Evolutionary conservation across 169 alveolate genomes (phyloP).

Genomic region (Babesia caballi): DNA sequence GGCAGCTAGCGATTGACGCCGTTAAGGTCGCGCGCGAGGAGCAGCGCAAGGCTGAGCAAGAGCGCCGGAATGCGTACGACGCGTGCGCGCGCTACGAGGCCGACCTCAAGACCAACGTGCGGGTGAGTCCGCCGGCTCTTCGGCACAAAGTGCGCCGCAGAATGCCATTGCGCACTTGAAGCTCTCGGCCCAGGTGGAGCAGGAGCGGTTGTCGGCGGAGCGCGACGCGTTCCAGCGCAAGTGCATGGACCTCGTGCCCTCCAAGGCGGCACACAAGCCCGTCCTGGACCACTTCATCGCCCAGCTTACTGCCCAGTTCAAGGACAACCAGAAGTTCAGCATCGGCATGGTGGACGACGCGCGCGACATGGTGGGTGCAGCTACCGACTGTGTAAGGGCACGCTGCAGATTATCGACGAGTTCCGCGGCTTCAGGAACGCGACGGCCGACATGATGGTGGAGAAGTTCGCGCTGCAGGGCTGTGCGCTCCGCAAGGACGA

Average conservation of each 20-base stretch:
- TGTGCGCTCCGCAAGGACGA: slow-evolving; percentile 16
- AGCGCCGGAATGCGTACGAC: slow-evolving; percentile 45
- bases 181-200: slow-evolving; percentile 11
- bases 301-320: slow-evolving; percentile 12
- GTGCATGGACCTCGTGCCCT: slow-evolving; percentile 3
- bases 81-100: slow-evolving; percentile 52
- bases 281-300: slow-evolving; percentile 13
- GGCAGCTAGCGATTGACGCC: slow-evolving; percentile 62
- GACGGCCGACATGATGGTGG: slow-evolving; percentile 11
- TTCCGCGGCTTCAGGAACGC: not conserved
- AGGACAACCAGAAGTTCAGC: slow-evolving; percentile 10
- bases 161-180: slow-evolving; percentile 23
- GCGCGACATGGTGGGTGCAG: slow-evolving; percentile 2
- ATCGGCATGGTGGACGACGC: slow-evolving; percentile 13
- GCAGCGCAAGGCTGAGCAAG: slow-evolving; percentile 36
- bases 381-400: not conserved
- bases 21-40: slow-evolving; percentile 57
- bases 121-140: slow-evolving; percentile 6
- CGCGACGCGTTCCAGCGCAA: slow-evolving; percentile 18
- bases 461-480: slow-evolving; percentile 4
- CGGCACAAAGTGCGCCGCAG: not conserved
- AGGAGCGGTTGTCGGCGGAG: slow-evolving; percentile 10
- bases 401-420: slow-evolving; percentile 8
- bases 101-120: slow-evolving; percentile 46
- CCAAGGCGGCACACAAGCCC: not conserved